Evolutionary conservation across 2,329 filamentous ascomycete species (phyloP).

Genomic region (Aspergillus pseudoglaucus): DNA sequence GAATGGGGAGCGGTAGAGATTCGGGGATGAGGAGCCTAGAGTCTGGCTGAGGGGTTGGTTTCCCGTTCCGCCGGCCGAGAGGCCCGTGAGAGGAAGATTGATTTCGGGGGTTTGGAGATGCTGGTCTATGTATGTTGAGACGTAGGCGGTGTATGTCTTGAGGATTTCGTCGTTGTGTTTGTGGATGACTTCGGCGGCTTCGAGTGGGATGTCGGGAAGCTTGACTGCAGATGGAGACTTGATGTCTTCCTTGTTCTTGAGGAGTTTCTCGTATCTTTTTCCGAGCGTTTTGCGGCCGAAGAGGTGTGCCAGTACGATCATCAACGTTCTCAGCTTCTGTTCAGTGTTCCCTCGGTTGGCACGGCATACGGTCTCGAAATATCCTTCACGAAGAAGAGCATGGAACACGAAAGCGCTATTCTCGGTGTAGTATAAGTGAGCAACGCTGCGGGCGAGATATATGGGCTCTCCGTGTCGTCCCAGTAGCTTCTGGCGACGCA

Average conservation of each 20-base stretch:
- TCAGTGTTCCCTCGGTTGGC: conserved; percentile 48
- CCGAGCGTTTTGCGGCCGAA: conserved; percentile 53
- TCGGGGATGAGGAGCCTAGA: background rate
- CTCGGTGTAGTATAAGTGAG: conserved; percentile 70
- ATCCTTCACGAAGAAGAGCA: conserved; percentile 63
- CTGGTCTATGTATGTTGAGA: conserved; percentile 61
- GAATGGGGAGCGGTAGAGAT: conserved; percentile 58
- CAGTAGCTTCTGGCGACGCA: conserved; percentile 62
- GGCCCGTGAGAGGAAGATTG: conserved; percentile 52
- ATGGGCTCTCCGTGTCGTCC: conserved; percentile 56
- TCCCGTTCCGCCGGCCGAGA: conserved; percentile 36
- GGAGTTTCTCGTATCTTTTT: conserved; percentile 33
- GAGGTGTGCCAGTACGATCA: conserved; percentile 64
- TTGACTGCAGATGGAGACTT: conserved; percentile 58
- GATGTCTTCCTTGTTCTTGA: conserved; percentile 42
- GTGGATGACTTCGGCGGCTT: conserved; percentile 51
- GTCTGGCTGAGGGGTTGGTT: conserved; percentile 19
- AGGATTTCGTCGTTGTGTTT: conserved; percentile 61
- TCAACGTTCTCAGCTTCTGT: conserved; percentile 51
- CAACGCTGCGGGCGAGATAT: conserved; percentile 65
- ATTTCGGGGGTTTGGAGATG: conserved; percentile 52
- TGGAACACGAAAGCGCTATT: conserved; percentile 73
- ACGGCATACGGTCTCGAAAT: conserved; percentile 59
- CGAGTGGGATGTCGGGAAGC: conserved; percentile 56
- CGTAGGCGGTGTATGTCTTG: conserved; percentile 61